phyloP scores from a whole-genome alignment of 371 early-diverging fungal species.

The Rhizopus sp. region DNA sequence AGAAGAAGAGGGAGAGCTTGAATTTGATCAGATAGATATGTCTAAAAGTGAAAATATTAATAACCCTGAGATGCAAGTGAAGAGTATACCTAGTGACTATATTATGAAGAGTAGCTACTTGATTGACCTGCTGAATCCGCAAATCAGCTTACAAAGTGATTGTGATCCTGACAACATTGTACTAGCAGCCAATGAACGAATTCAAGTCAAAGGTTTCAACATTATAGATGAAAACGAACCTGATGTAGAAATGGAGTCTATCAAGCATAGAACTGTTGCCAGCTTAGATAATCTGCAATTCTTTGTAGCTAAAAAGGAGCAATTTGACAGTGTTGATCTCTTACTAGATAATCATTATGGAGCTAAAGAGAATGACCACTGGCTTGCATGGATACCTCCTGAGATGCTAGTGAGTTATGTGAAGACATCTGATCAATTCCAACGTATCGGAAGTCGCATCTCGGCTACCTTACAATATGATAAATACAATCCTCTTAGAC shows the following conservation, averaged over 20 bases:
- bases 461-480: slow-evolving; percentile 77
- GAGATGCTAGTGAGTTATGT: slow-evolving; percentile 75
- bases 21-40: slow-evolving; percentile 14
- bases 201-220: slow-evolving; percentile 62
- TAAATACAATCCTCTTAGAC: slow-evolving; percentile 78
- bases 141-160: slow-evolving; percentile 66
- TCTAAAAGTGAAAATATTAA: slow-evolving; percentile 49
- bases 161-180: slow-evolving; percentile 52
- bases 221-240: slow-evolving; percentile 61
- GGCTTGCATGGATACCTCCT: slow-evolving; percentile 88
- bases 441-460: slow-evolving; percentile 73
- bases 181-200: slow-evolving; percentile 65
- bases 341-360: slow-evolving; percentile 53
- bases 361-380: slow-evolving; percentile 54
- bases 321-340: slow-evolving; percentile 59
- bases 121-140: slow-evolving; percentile 72
- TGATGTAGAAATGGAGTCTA: slow-evolving; percentile 56
- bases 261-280: slow-evolving; percentile 73
- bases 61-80: slow-evolving; percentile 45
- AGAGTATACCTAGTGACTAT: slow-evolving; percentile 55
- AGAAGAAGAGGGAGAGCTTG: slow-evolving; percentile 23
- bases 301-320: slow-evolving; percentile 71
- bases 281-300: slow-evolving; percentile 78
- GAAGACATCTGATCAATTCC: slow-evolving; percentile 59
- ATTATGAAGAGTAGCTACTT: slow-evolving; percentile 61